Evolutionary conservation across 331 rosid species (phyloP).

Genomic region (Telfairia occidentalis): DNA sequence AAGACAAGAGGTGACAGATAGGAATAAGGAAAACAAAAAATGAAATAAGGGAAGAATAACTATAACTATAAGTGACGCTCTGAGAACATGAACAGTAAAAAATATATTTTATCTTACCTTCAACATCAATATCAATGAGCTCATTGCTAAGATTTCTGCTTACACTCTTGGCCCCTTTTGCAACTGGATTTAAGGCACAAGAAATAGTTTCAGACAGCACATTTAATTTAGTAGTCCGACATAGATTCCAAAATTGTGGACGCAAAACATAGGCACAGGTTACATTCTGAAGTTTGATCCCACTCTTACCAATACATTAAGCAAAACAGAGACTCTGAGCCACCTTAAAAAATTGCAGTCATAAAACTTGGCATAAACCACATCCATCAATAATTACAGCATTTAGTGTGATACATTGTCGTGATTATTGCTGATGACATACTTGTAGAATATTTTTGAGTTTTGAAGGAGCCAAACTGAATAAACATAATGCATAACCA

Average conservation of each 20-base stretch:
- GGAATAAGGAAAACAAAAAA: neutral
- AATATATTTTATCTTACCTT: constrained; percentile 29
- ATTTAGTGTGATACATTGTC: neutral
- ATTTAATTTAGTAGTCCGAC: neutral
- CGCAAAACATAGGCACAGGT: neutral
- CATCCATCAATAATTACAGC: neutral
- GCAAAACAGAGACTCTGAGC: neutral
- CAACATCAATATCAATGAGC: constrained; percentile 35
- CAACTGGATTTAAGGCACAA: constrained; percentile 21
- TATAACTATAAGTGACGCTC: neutral
- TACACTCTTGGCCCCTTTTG: constrained; percentile 12
- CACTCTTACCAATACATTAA: neutral
- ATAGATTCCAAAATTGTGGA: neutral
- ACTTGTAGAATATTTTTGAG: neutral
- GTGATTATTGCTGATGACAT: neutral
- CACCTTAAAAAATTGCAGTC: neutral
- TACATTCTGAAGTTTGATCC: neutral
- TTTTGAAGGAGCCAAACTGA: neutral
- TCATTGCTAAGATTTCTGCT: constrained; percentile 10
- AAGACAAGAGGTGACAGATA: neutral
- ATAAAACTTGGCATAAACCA: neutral
- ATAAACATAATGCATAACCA: neutral
- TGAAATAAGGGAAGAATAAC: neutral
- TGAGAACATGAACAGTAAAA: neutral
- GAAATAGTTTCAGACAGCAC: constrained; percentile 7